These are phyloP conservation scores for Sporothrix brasiliensis DNA, from an alignment of 2,329 filamentous ascomycete species.

Conservation along the genomic window DNA sequence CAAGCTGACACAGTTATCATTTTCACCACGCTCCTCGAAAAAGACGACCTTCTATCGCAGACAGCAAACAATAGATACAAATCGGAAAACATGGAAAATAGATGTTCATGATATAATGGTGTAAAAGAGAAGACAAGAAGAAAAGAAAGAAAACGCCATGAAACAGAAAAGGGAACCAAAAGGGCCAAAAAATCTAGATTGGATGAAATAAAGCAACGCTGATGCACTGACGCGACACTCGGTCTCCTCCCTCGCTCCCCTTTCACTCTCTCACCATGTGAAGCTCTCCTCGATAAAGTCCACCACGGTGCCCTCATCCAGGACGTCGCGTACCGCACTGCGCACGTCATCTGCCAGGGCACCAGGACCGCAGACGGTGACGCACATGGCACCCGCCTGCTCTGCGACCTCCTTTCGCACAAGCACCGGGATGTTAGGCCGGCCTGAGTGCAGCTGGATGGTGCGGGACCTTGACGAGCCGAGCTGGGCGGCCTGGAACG, in stretches of 20 bases:
- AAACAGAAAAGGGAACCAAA: neutral
- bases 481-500: constrained; percentile 65
- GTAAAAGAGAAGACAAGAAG: no score
- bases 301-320: constrained; percentile 63
- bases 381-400: constrained; percentile 85
- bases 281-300: constrained; percentile 81
- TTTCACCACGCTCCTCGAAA: neutral
- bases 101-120: constrained; percentile 18
- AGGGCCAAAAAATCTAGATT: neutral
- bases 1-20: neutral
- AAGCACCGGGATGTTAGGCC: constrained; percentile 80
- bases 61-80: neutral
- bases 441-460: constrained; percentile 89
- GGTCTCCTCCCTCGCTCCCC: neutral
- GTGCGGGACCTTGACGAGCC: constrained; percentile 69
- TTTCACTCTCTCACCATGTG: constrained; percentile 53
- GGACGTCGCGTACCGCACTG: constrained; percentile 65
- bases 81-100: neutral
- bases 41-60: neutral
- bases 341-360: constrained; percentile 73
- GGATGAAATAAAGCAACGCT: neutral
- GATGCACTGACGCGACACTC: neutral
- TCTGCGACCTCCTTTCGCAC: constrained; percentile 78
- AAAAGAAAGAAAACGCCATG: constrained; percentile 2
- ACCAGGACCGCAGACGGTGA: constrained; percentile 78